Conservation (phyloP, 2,329 filamentous ascomycete genomes). For the Parastagonospora nodorum region DNA sequence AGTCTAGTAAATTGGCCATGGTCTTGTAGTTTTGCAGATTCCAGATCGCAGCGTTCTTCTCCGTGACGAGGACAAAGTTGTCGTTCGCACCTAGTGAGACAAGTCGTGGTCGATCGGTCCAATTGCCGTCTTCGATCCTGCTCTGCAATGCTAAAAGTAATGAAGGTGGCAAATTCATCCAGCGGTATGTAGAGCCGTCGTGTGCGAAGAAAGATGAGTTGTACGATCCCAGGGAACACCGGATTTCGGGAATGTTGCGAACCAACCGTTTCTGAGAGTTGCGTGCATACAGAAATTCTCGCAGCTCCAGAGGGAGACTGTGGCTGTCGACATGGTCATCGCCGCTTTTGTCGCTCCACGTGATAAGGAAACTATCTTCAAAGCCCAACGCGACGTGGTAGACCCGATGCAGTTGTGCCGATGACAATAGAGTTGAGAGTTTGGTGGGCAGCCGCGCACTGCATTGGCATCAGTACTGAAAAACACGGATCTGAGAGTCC, state of each 20-base stretch:
- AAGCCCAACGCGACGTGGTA: constrained; percentile 41
- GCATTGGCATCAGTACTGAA: neutral
- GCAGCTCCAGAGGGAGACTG: constrained; percentile 32
- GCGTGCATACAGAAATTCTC: constrained; percentile 29
- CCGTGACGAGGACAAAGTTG: constrained; percentile 39
- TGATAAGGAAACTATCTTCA: constrained; percentile 41
- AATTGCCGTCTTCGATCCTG: constrained; percentile 35
- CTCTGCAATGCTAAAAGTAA: constrained; percentile 32
- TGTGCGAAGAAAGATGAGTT: constrained; percentile 41
- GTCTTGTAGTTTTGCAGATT: constrained; percentile 30
- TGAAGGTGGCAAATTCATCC: constrained; percentile 37
- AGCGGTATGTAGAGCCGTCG: constrained; percentile 34
- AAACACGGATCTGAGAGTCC: neutral
- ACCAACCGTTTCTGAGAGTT: constrained; percentile 9
- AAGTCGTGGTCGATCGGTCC: constrained; percentile 38
- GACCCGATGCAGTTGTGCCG: constrained; percentile 27
- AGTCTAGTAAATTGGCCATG: constrained; percentile 23
- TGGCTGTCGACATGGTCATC: constrained; percentile 31
- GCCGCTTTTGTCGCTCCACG: constrained; percentile 34
- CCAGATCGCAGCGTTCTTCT: constrained; percentile 37
- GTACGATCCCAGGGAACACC: constrained; percentile 38
- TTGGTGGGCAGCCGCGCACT: constrained; percentile 38
- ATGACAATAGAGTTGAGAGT: constrained; percentile 28
- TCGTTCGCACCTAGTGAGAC: constrained; percentile 36
- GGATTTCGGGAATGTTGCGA: constrained; percentile 33